Conservation (phyloP, 2,329 filamentous ascomycete species). For the Fusarium multiceps region DNA sequence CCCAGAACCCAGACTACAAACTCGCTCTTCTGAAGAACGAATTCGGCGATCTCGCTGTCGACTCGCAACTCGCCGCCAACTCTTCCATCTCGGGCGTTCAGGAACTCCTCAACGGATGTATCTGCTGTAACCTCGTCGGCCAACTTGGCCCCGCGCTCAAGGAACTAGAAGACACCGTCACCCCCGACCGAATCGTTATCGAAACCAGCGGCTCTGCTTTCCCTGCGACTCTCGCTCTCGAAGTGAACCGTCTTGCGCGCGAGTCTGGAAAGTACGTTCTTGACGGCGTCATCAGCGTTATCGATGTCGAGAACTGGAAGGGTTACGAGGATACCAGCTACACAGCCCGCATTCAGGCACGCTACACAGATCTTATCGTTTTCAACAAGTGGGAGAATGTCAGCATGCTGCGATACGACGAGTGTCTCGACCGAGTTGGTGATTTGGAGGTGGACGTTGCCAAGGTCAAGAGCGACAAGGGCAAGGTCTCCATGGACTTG, state of each 20-base stretch:
- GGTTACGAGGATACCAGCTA: slow-evolving; percentile 93
- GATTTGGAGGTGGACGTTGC: slow-evolving; percentile 84
- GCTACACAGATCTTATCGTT: slow-evolving; percentile 89
- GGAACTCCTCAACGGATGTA: slow-evolving; percentile 95
- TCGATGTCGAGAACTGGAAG: slow-evolving; percentile 95
- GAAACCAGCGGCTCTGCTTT: slow-evolving; percentile 92
- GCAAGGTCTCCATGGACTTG: slow-evolving; percentile 80
- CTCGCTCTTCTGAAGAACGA: slow-evolving; percentile 98
- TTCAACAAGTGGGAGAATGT: slow-evolving; percentile 93
- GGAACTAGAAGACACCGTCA: slow-evolving; percentile 70
- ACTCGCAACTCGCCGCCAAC: slow-evolving; percentile 88
- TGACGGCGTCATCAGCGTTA: slow-evolving; percentile 88
- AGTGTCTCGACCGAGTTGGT: slow-evolving; percentile 80
- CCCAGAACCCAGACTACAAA: slow-evolving; percentile 78
- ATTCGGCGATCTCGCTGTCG: slow-evolving; percentile 93
- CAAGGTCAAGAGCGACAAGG: slow-evolving; percentile 86
- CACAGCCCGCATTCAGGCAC: slow-evolving; percentile 87
- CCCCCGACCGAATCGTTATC: slow-evolving; percentile 88
- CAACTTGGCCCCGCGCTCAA: slow-evolving; percentile 84
- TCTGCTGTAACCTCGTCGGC: slow-evolving; percentile 98
- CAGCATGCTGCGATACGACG: slow-evolving; percentile 78
- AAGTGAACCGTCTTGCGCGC: slow-evolving; percentile 82
- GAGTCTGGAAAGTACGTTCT: slow-evolving; percentile 77
- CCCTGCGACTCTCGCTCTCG: slow-evolving; percentile 89
- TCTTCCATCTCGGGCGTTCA: slow-evolving; percentile 88